These are phyloP conservation scores for Globisporangium splendens DNA, from an alignment of 352 stramenopile genomes.

Conservation along the genomic window DNA sequence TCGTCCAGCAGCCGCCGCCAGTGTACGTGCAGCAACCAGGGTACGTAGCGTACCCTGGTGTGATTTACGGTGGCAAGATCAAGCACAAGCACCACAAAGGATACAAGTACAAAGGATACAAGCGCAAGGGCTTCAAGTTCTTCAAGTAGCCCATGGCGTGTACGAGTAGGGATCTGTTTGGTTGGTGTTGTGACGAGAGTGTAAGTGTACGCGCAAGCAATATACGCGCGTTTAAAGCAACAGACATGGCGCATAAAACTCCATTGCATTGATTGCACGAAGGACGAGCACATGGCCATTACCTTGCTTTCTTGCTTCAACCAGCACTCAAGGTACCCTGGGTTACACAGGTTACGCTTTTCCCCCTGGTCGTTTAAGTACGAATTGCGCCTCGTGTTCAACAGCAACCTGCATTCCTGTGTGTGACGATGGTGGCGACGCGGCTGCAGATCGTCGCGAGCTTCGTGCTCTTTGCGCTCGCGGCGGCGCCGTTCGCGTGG, in stretches of 20 bases:
- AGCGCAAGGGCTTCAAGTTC: constrained; percentile 56
- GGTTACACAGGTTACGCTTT: no score
- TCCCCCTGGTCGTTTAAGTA: no score
- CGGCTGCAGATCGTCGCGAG: constrained; percentile 69
- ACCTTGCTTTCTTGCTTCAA: no score
- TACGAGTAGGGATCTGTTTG: background rate
- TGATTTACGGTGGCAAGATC: constrained; percentile 46
- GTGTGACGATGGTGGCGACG: constrained; percentile 51
- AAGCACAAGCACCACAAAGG: constrained; percentile 50
- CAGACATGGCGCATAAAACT: no score
- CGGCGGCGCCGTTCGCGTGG: constrained; percentile 58
- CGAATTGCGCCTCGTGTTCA: no score
- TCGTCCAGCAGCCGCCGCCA: constrained; percentile 17
- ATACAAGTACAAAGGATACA: constrained; percentile 53
- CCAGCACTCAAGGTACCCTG: no score
- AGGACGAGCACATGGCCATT: no score
- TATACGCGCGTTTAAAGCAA: no score
- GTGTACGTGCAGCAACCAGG: constrained; percentile 31
- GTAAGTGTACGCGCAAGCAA: no score
- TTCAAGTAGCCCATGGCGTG: constrained; percentile 13
- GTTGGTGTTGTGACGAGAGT: constrained; percentile 24
- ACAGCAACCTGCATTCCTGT: no score
- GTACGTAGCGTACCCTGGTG: constrained; percentile 61
- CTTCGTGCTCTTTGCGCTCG: constrained; percentile 70
- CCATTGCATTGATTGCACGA: no score